These are phyloP conservation scores for Chalciporus pseudorubinellus DNA, from an alignment of 768 basidiomycete genomes.

Conservation along the genomic window DNA sequence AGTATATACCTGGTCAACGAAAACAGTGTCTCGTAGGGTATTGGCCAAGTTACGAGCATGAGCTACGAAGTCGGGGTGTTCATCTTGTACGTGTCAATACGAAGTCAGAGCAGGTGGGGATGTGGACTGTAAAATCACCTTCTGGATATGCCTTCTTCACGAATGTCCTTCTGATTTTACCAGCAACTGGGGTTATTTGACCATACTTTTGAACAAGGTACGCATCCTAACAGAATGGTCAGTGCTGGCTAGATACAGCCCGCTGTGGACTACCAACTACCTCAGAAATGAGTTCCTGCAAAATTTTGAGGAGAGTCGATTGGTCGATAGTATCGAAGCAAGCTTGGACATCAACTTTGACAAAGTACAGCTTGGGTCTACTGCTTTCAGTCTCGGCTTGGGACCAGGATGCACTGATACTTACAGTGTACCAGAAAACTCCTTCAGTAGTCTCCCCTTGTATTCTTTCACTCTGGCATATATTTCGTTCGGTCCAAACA, in stretches of 20 bases:
- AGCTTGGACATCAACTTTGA: conserved; percentile 93
- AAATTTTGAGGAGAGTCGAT: conserved; percentile 73
- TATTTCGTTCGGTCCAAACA: conserved; percentile 81
- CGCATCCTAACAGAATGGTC: conserved; percentile 46
- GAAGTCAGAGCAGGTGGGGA: neutral
- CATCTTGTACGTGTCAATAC: conserved; percentile 45
- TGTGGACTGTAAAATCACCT: conserved; percentile 38
- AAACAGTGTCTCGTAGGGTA: conserved; percentile 69
- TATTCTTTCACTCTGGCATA: conserved; percentile 71
- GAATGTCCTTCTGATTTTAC: conserved; percentile 56
- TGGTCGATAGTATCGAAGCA: conserved; percentile 98
- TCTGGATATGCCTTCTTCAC: conserved; percentile 64
- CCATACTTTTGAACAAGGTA: conserved; percentile 74
- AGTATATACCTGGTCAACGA: conserved; percentile 72
- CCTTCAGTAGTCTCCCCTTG: conserved; percentile 49
- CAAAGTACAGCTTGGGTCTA: conserved; percentile 90
- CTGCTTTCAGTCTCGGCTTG: neutral
- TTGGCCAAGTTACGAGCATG: conserved; percentile 67
- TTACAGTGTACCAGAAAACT: conserved; percentile 51
- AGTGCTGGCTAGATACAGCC: neutral
- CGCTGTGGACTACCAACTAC: conserved; percentile 46
- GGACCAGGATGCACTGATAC: conserved; percentile 8
- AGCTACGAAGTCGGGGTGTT: conserved; percentile 70
- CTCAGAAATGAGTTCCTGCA: conserved; percentile 71
- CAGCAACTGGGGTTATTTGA: conserved; percentile 55